These are phyloP conservation scores for Ammopiptanthus mongolicus DNA, from an alignment of 306 rosid species.

Conservation along the genomic window DNA sequence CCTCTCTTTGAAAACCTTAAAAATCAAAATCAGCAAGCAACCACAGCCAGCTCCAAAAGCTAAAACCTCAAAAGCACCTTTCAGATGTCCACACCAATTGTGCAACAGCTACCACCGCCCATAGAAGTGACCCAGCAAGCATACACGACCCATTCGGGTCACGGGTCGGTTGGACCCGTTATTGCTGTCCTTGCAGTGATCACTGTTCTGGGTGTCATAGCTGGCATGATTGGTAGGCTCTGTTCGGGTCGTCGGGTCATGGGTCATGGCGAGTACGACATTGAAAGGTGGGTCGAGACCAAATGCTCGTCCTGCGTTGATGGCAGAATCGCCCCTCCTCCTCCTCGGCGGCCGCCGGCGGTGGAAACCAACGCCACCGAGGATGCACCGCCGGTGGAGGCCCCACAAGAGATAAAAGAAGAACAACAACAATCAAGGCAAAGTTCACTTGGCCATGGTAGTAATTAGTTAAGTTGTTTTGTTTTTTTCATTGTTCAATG, in stretches of 20 bases:
- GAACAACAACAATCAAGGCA: conserved; percentile 23
- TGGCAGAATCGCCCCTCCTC: conserved; percentile 48
- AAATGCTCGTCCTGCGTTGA: conserved; percentile 82
- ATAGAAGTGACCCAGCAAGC: conserved; percentile 40
- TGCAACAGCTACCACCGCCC: conserved; percentile 46
- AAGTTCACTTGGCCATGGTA: conserved; percentile 7
- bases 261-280: conserved; percentile 59
- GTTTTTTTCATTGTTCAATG: neutral
- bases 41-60: neutral
- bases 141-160: conserved; percentile 46
- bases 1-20: neutral
- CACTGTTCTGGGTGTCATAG: conserved; percentile 62
- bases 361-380: neutral
- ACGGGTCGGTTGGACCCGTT: conserved; percentile 77
- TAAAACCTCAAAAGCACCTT: neutral
- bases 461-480: neutral
- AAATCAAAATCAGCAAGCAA: neutral
- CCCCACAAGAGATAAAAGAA: conserved; percentile 42
- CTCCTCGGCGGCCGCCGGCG: conserved; percentile 24
- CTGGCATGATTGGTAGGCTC: conserved; percentile 78
- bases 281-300: conserved; percentile 72
- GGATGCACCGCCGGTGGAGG: conserved; percentile 15
- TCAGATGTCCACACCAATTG: conserved; percentile 50
- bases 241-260: conserved; percentile 78
- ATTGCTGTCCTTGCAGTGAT: conserved; percentile 72